These are phyloP conservation scores for Torrubiella hemipterigena DNA, from an alignment of 2,329 filamentous ascomycete genomes.

Conservation along the genomic window DNA sequence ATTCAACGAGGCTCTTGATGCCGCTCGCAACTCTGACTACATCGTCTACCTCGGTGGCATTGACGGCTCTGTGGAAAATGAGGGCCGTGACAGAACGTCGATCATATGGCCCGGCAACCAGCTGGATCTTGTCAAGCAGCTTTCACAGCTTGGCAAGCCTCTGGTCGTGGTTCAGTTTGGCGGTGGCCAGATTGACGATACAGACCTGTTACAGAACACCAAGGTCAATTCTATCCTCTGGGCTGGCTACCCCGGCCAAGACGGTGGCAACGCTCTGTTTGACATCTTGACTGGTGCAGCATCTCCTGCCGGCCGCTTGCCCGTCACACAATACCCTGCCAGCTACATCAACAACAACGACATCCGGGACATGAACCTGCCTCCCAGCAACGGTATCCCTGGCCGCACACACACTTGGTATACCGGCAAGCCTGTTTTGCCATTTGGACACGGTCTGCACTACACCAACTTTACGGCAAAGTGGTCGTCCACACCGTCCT, in stretches of 20 bases:
- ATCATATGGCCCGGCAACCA: constrained; percentile 41
- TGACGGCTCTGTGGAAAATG: constrained; percentile 37
- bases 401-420: constrained; percentile 51
- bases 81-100: constrained; percentile 35
- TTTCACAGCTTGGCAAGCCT: constrained; percentile 29
- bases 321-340: constrained; percentile 43
- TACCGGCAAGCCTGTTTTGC: constrained; percentile 31
- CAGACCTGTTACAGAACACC: constrained; percentile 30
- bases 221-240: constrained; percentile 41
- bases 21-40: constrained; percentile 31
- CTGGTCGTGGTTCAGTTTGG: constrained; percentile 40
- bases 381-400: constrained; percentile 30
- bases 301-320: constrained; percentile 40
- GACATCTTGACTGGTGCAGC: constrained; percentile 38
- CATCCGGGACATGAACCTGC: constrained; percentile 44
- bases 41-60: constrained; percentile 45
- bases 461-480: constrained; percentile 39
- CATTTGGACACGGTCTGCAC: constrained; percentile 44
- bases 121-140: constrained; percentile 31
- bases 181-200: constrained; percentile 40
- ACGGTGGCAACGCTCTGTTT: constrained; percentile 42
- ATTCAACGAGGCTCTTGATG: constrained; percentile 19
- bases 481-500: constrained; percentile 4
- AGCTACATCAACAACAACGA: constrained; percentile 35
- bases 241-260: constrained; percentile 48